Base-by-base conservation (phyloP, 1,284 basidiomycete species). In the Cutaneotrichosporon dermatis region DNA sequence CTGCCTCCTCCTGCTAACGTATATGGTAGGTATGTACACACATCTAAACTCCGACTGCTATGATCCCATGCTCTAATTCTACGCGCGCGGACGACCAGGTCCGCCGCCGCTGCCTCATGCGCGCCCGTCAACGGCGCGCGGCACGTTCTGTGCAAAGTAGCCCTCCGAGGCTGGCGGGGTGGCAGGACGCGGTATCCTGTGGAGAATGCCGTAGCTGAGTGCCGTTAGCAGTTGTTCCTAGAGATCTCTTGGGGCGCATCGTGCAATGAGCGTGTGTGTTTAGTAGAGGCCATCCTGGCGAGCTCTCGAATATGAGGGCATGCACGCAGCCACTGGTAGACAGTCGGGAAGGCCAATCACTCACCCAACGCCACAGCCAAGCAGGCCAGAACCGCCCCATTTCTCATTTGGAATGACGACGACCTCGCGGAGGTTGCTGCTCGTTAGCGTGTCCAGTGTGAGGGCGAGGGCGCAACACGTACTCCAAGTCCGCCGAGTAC, bases 351-450 rank as follows among this genome's bases (percentile, higher is more conserved):
- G 5, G 5, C 34, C 1, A 37, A 33, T 33, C 4, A 69, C 77
- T 67, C 71, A 91, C 89, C 91, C 93, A 61, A 96, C 94, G 36
- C 95, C 89, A 69, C 93, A 96, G 51, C 93, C 93, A 15, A 97
- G 80, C 36, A 97, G 82, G 0, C 93, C 93, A 72, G 94, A 92
- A 8, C 93, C 93, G 50, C 92, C 93, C 93, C 93, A 97, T 67
- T 94, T 89, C 58, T 91, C 83, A 74, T 96, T 97, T 8, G 93
- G 93, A 46, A 96, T 90, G 36, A 95, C 78, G 25, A 95, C 90
- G 8, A 94, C 92, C 74, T 95, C 92, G 66, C 92, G 83, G 52
- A 94, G 83, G 54, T 91, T 90, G 76, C 91, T 94, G 70, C 39
- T 4, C 36, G 54, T 55, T 25, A 55, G 54, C 48, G 3, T 4